A percentile compares a stretch with the other conserved stretches of the same genome.
Conservation (phyloP, 2,329 filamentous ascomycete species). For the Hypoxylon sp. region DNA sequence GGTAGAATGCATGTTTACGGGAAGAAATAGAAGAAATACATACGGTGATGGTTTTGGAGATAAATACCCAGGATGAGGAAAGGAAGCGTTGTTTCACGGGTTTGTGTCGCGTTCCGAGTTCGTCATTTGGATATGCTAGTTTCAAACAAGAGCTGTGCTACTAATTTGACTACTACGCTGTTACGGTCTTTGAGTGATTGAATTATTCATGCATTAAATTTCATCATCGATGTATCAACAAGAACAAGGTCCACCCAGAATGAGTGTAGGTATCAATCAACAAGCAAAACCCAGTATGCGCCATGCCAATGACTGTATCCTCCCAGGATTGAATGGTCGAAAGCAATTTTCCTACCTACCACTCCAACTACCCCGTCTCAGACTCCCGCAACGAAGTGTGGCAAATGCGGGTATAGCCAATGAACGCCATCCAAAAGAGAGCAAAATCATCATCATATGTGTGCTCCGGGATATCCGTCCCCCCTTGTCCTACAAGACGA, state of each 20-base stretch:
- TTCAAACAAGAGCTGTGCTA: background rate
- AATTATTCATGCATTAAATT: constrained; percentile 8
- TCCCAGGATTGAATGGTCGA: background rate
- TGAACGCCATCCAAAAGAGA: constrained; percentile 20
- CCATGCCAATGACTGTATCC: constrained; percentile 23
- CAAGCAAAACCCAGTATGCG: constrained; percentile 12
- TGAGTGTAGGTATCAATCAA: constrained; percentile 22
- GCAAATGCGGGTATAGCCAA: constrained; percentile 28
- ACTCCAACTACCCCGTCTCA: background rate
- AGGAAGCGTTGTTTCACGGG: background rate
- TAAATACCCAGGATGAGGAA: constrained; percentile 2
- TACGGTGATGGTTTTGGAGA: background rate
- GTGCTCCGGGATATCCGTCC: background rate
- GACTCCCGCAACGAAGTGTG: background rate
- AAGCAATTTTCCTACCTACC: constrained; percentile 11
- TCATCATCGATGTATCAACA: constrained; percentile 11
- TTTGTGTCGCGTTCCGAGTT: background rate
- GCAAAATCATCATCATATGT: background rate
- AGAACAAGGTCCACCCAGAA: constrained; percentile 20
- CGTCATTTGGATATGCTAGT: background rate
- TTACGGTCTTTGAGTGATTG: background rate
- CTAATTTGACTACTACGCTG: background rate
- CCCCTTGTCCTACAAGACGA: background rate
- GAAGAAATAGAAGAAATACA: background rate
- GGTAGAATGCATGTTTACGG: background rate